Evolutionary conservation across 2,329 filamentous ascomycete species (phyloP).

Genomic region (Fusarium protoensiforme): DNA sequence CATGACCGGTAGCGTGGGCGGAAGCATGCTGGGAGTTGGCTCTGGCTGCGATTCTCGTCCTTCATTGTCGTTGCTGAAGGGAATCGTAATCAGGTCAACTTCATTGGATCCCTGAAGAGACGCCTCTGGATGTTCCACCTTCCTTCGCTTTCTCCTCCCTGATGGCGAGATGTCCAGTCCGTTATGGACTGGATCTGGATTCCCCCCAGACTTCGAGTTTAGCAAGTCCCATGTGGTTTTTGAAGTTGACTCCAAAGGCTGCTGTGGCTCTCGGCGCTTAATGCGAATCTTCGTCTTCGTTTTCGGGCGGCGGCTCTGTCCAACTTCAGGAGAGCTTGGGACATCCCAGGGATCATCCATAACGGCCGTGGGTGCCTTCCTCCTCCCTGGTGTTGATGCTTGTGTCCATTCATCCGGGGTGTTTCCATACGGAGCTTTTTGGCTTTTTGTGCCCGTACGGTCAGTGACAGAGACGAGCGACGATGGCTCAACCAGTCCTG

Average conservation of each 20-base stretch:
- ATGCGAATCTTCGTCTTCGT: conserved; percentile 32
- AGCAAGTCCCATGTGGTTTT: neutral
- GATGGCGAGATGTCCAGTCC: conserved; percentile 1
- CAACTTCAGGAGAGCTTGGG: conserved; percentile 54
- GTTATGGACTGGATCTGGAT: neutral
- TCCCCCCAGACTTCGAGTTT: neutral
- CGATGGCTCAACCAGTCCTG: conserved; percentile 40
- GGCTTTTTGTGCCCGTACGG: conserved; percentile 21
- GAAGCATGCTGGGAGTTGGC: conserved; percentile 40
- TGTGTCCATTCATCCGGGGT: conserved; percentile 46
- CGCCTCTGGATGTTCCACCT: conserved; percentile 15
- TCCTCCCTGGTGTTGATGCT: conserved; percentile 46
- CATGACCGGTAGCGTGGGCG: conserved; percentile 42
- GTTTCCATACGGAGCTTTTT: conserved; percentile 19
- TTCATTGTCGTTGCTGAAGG: conserved; percentile 34
- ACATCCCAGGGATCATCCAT: conserved; percentile 57
- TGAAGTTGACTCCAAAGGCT: neutral
- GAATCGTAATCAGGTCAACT: conserved; percentile 40
- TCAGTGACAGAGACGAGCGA: conserved; percentile 46
- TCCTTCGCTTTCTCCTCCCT: conserved; percentile 39
- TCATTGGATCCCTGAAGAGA: conserved; percentile 37
- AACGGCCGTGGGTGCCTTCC: conserved; percentile 35
- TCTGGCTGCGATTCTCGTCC: conserved; percentile 7
- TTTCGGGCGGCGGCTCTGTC: conserved; percentile 12
- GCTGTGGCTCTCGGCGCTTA: conserved; percentile 19